Evolutionary conservation across 305 asterid genomes (phyloP), one percentile per base, ranked within the genome.

Genomic region (Rubia occidens): DNA sequence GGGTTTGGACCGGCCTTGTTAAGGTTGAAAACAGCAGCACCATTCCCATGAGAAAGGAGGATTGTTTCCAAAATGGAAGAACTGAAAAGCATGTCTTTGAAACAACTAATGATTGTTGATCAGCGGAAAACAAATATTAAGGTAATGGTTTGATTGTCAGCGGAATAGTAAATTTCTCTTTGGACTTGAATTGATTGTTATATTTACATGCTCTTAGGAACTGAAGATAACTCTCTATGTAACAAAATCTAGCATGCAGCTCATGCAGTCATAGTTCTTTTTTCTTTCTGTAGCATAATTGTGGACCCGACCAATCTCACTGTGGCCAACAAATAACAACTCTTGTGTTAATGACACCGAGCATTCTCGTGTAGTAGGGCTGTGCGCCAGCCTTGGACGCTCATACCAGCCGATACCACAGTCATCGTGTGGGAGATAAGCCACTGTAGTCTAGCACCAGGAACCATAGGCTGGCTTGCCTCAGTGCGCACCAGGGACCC

Each of bases 241-340:
- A 44, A 85, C 96, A 67, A 94, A 86, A 84, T 82, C 96, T 20
- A 95, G 97, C 44, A 82, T 94, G 88, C 95, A 87, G 82, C 84
- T 84, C 82, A 90, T 90, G 95, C 99, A 89, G 82, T 83, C 74
- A 85, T 90, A 87, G 78, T 85, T 94, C 78, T 29, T 2, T 1
- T 29, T 29, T 29, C 32, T 29, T 29, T 1, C 32, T 29, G 32
- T 29, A 29, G 32, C 32, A 29, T 29, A 29, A 29, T 29, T 29
- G 32, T 29, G 32, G 32, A 29, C 32, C 32, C 32, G 32, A 29
- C 32, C 32, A 29, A 29, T 29, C 32, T 29, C 32, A 29, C 32
- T 29, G 32, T 24, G 24, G 24, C 24, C 24, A 24, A 24, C 24
- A 24, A 24, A 24, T 24, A 24, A 24, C 24, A 24, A 24, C 24